Base-by-base conservation (phyloP, 257 asterid genomes). In the Leonotis leonurus region DNA sequence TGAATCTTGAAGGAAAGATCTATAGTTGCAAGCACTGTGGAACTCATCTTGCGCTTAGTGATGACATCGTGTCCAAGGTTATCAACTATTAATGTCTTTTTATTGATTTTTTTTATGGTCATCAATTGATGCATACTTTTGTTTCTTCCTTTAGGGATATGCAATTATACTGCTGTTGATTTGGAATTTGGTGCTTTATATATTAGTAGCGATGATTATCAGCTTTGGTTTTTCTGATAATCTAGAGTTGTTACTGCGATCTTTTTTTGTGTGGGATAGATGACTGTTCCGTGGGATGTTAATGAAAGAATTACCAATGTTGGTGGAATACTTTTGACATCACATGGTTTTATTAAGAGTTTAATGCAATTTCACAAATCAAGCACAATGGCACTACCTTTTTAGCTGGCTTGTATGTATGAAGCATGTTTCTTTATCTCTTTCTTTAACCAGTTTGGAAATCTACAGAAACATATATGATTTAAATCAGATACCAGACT, bases 1-100 rank as follows among this genome's bases (percentile, higher is more conserved):
- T 83, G 61, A 80, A 57, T 54, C 90, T 89, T 18, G 95, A 89
- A 76, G 96, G 96, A 49, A 83, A 72, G 87, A 80, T 83, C 85
- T 89, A 89, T 64, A 77, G 85, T 68, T 89, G 96, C 83, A 89
- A 81, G 82, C 85, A 83, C 80, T 89, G 96, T 70, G 88, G 79
- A 7, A 86, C 96, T 55, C 95, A 89, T 80, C 90, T 89, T 58
- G 90, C 88, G 46, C 83, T 77, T 12, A 49, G 62, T 29, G 87
- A 89, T 6, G 95, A 85, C 70, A 65, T 86, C 78, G 70, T 78
- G 56, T 89, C 96, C 51, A 89, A 89, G 96, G 96, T 89, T 73
- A n/a, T n/a, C n/a, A n/a, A n/a, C n/a, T n/a, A 37, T 60, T 27
- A 33, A 4, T 13, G 10, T 62, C 24, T 48, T 16, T 1, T n/a